Conservation (phyloP, 1,139 yeast species). For the Geotrichum bryndzae region DNA sequence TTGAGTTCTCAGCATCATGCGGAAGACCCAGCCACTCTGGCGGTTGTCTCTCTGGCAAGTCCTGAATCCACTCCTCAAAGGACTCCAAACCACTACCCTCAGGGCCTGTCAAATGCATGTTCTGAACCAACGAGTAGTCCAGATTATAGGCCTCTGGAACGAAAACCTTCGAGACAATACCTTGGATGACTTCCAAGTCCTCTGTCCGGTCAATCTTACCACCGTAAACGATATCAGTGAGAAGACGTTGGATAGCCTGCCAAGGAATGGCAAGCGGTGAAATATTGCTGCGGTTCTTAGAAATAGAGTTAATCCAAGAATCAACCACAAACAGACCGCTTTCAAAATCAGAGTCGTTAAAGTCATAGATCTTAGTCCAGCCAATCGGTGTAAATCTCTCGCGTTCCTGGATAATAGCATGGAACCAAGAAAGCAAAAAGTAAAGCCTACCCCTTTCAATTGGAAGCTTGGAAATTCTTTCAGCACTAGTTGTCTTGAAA, state of each 20-base stretch:
- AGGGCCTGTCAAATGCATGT: slow-evolving; percentile 40
- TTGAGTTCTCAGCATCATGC: slow-evolving; percentile 39
- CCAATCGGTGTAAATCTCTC: slow-evolving; percentile 58
- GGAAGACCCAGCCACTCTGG: slow-evolving; percentile 59
- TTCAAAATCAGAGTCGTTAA: slow-evolving; percentile 69
- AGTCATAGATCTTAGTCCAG: slow-evolving; percentile 55
- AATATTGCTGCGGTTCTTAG: slow-evolving; percentile 37
- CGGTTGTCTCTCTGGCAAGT: slow-evolving; percentile 55
- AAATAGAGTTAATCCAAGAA: slow-evolving; percentile 35
- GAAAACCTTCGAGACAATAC: slow-evolving; percentile 35
- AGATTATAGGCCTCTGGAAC: slow-evolving; percentile 35
- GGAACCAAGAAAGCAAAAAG: slow-evolving; percentile 64
- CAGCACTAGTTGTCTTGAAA: slow-evolving; percentile 32
- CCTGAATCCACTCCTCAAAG: slow-evolving; percentile 48
- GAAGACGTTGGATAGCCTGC: slow-evolving; percentile 45
- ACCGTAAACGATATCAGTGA: slow-evolving; percentile 62
- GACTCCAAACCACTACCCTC: slow-evolving; percentile 41
- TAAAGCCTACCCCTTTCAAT: slow-evolving; percentile 45
- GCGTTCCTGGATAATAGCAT: slow-evolving; percentile 55
- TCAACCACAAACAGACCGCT: slow-evolving; percentile 46
- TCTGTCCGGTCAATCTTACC: slow-evolving; percentile 54
- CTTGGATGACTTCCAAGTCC: slow-evolving; percentile 39
- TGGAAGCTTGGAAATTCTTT: slow-evolving; percentile 33
- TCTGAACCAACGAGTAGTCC: slow-evolving; percentile 36
- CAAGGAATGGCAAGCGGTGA: slow-evolving; percentile 53